Evolutionary conservation across 805 yeast genomes (phyloP).

Genomic region (Kluyveromyces siamensis): DNA sequence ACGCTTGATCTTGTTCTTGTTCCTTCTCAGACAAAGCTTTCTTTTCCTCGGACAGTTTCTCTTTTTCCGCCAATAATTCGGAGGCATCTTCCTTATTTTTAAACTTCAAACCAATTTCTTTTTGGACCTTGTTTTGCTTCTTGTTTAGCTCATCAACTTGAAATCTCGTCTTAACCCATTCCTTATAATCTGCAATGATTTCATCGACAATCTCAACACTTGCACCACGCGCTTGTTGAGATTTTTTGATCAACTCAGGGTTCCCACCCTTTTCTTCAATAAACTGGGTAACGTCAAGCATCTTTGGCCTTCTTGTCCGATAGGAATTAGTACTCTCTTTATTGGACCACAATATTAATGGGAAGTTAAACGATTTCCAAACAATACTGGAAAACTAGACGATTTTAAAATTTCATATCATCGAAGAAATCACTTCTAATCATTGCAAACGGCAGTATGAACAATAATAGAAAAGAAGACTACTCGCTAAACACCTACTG

Average conservation of each 20-base stretch:
- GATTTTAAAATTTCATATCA: too few species aligned
- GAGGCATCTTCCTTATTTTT: slow-evolving; percentile 92
- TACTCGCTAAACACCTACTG: too few species aligned
- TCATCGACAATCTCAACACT: slow-evolving; percentile 94
- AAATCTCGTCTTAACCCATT: slow-evolving; percentile 85
- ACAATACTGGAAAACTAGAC: too few species aligned
- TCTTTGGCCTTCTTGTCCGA: slow-evolving; percentile 19
- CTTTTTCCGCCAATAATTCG: slow-evolving; percentile 76
- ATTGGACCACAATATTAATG: background rate
- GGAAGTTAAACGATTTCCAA: too few species aligned
- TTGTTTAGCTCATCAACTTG: slow-evolving; percentile 88
- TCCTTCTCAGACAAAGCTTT: slow-evolving; percentile 56
- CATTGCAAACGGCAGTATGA: too few species aligned
- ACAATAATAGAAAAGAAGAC: too few species aligned
- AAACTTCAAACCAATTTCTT: slow-evolving; percentile 85
- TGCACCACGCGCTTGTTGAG: slow-evolving; percentile 92
- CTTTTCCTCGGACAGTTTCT: slow-evolving; percentile 61
- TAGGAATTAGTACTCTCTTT: background rate
- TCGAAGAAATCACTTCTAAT: too few species aligned
- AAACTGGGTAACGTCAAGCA: slow-evolving; percentile 90
- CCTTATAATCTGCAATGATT: slow-evolving; percentile 82
- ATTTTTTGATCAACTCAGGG: slow-evolving; percentile 77
- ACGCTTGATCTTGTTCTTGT: slow-evolving; percentile 65
- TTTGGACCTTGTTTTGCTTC: slow-evolving; percentile 79
- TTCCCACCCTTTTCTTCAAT: slow-evolving; percentile 96